Conservation (phyloP, 2,329 filamentous ascomycete species). For the Madurella mycetomatis region DNA sequence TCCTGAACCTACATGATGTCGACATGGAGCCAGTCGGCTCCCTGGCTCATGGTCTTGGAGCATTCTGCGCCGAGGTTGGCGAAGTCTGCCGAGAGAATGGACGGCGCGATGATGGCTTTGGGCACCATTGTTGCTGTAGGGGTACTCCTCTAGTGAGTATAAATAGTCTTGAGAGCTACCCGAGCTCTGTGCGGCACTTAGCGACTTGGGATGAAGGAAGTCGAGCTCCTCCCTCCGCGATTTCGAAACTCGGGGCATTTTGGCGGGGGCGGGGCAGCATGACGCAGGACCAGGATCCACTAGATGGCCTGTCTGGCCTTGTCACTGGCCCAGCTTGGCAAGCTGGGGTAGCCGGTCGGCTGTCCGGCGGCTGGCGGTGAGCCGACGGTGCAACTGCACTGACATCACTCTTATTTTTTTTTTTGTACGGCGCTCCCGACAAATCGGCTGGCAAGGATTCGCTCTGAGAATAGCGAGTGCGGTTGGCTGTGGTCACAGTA, state of each 20-base stretch:
- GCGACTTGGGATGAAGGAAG: conserved; percentile 1
- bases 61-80: conserved; percentile 82
- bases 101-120: conserved; percentile 90
- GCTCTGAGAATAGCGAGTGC: background rate
- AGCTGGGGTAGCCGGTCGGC: background rate
- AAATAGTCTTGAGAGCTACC: background rate
- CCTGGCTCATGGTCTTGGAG: conserved; percentile 75
- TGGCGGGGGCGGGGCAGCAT: conserved; percentile 19
- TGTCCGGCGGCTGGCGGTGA: background rate
- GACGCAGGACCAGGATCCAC: background rate
- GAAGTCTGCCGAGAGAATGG: conserved; percentile 98
- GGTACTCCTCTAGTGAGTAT: background rate
- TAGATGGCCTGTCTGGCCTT: background rate
- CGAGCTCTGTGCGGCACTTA: background rate
- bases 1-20: conserved; percentile 67
- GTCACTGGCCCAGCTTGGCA: background rate
- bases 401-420: conserved; percentile 17
- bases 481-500: background rate
- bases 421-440: conserved; percentile 1
- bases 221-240: background rate
- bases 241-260: background rate
- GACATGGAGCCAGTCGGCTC: conserved; percentile 90
- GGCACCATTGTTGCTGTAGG: conserved; percentile 65
- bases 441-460: conserved; percentile 4
- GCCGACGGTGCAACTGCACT: background rate